Base-by-base conservation (phyloP, 352 stramenopile genomes). In the Pilasporangium apinafurcum region DNA sequence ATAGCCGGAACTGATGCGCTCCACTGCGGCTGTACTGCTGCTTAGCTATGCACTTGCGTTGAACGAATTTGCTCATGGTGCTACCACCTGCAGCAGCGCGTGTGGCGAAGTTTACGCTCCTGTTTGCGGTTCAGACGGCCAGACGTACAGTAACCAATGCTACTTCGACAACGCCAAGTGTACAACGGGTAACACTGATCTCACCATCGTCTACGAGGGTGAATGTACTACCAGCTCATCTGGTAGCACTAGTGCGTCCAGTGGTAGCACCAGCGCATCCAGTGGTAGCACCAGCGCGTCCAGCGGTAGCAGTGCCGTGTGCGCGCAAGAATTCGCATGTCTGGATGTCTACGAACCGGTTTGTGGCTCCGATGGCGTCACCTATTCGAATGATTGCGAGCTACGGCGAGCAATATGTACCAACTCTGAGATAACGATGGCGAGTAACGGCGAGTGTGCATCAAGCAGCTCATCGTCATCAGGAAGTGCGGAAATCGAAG, bases 341-440 rank as follows among this genome's bases (percentile, higher is more conserved):
- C 51, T 62, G 1, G 57, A 53, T 2, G 21, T 62, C 4, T 86
- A 75, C 48, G 50, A 65, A 7, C 59, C 68, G 1, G 51, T 89
- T 16, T 89, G 77, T 22, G 73, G 77, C 17, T 85, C 73, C 0
- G 65, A 89, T 43, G 57, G 57, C 5, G 37, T 76, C 21, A 89
- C 77, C 6, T 89, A 86, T 60, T 56, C 60, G 2, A 89, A 81
- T 34, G 20, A 53, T 33, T 89, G 77, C 37, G 47, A 83, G 9
- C 44, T 89, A 0, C 56, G 72, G 21, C 75, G 66, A 40, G 68
- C 60, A 3, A 40, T 28, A 18, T 86, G 77, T 41, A 38, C 56
- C 8, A 69, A 68, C 22, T 44, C 66, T 0, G 47, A 31, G 5
- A 39, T 86, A 0, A 55, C 59, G 25, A 47, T 53, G 20, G 48